Base-by-base conservation (phyloP, 2,329 filamentous ascomycete species). In the Aspergillus pseudoterreus region DNA sequence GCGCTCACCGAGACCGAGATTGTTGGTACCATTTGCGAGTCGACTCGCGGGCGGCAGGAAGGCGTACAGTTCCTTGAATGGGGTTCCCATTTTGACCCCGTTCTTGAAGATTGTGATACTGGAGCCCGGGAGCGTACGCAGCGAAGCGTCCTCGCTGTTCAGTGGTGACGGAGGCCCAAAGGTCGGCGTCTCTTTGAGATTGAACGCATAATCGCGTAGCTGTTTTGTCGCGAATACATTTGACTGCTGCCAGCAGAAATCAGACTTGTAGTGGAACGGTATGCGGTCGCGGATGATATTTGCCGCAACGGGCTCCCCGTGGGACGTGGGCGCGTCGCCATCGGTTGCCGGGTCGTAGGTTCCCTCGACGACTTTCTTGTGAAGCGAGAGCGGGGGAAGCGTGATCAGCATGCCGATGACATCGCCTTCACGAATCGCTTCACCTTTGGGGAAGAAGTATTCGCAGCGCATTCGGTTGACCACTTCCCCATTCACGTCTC, bases 281-380 rank as follows among this genome's bases (percentile, higher is more conserved):
- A 96, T 90, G 45, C 94, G 88, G 70, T 99, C 95, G 56, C 95
- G 90, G 53, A 99, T 89, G 56, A 97, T 88, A 69, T 97, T 94
- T 14, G 83, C 75, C 0, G 82, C 81, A 54, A 82, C 79, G n/a
- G 81, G 78, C 0, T 80, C 77, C 1, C 65, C 61, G 2, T 76
- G 68, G 11, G 47, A 47, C 22, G 45, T 12, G 4, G 54, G 55
- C 24, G 45, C 60, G 46, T 71, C 64, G 14, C 69, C 67, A 64
- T 96, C 92, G 1, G 92, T 84, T 2, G 88, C 85, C 1, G 90
- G 90, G 65, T 96, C 95, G 74, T 92, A 96, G 44, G 87, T 84
- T 9, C 91, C 91, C 51, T 87, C 82, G 30, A 95, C 89, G 27
- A 97, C 83, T 70, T 95, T 96, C 54, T 88, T 85, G 64, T 99